Base-by-base conservation (phyloP, 23 red algal genomes). In the Agarophyton chilense region DNA sequence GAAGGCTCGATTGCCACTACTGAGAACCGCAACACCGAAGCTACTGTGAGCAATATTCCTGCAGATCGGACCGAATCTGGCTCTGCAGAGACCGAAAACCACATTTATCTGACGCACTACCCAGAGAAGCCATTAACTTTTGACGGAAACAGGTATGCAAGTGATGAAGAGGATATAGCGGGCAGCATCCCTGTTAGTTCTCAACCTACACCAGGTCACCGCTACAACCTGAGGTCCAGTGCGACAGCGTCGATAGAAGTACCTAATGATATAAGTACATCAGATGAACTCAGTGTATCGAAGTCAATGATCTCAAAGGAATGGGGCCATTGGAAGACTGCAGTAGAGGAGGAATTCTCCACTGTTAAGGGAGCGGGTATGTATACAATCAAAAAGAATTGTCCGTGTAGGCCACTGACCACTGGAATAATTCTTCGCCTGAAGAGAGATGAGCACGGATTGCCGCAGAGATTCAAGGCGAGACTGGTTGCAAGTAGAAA, bases 401-500 rank as follows among this genome's bases (percentile, higher is more conserved):
- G 21, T 52, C 12, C 38, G 26, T 63, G 14, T 1, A 52, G 50
- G 28, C 49, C 57, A 51, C 31, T 91, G 16, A 51, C 72, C 4
- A 80, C 46, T 9, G 60, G 41, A 24, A 68, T 91, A 21, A 67
- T 91, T 0, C 75, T 91, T 4, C 61, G 78, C 18, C 45, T 91
- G 52, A 91, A 80, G 57, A 52, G 87, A 10, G 75, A 91, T 49
- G 74, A 91, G 31, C 19, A 55, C 44, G 75, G 58, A 22, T 9
- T 0, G 7, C 73, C 87, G 2, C 22, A 52, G 24, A 10, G 58
- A 0, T 81, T 56, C 54, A 91, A 91, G 4, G 76, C 54, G 9
- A 43, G 73, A 39, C 74, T 91, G 1, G 73, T 91, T 25, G 87
- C 76, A 39, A 19, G 73, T n/a, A 54, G 87, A 68, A 91, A 91